Conservation (phyloP, 257 asterid species). For the Solanum habrochaites region DNA sequence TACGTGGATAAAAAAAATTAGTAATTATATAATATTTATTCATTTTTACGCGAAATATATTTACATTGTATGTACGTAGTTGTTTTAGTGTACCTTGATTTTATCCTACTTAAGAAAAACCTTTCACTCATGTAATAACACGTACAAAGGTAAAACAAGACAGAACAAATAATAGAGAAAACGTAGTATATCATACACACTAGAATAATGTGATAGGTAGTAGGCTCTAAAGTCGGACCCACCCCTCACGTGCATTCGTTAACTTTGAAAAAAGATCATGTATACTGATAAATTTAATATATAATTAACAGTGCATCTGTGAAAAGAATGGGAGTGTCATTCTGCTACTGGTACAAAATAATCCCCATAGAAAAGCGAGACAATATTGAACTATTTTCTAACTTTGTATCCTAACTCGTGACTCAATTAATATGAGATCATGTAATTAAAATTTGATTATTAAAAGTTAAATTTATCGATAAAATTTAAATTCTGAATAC, state of each 20-base stretch:
- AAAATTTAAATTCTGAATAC: neutral
- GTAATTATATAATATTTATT: neutral
- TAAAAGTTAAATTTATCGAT: neutral
- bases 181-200: neutral
- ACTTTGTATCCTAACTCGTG: neutral
- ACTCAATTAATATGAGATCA: neutral
- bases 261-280: too few relatives aligned
- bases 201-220: neutral
- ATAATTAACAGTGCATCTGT: too few relatives aligned
- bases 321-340: accelerated
- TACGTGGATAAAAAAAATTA: accelerated
- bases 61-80: neutral
- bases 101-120: neutral
- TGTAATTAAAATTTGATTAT: neutral
- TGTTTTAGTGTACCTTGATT: accelerated
- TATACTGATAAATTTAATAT: too few relatives aligned
- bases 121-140: too few relatives aligned
- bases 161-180: neutral
- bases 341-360: neutral
- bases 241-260: too few relatives aligned
- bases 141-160: too few relatives aligned
- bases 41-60: accelerated
- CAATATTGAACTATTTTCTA: neutral
- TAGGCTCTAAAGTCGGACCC: too few relatives aligned
- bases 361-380: neutral